phyloP scores from a whole-genome alignment of 23 red algal genomes.

The Gracilaria caudata region DNA sequence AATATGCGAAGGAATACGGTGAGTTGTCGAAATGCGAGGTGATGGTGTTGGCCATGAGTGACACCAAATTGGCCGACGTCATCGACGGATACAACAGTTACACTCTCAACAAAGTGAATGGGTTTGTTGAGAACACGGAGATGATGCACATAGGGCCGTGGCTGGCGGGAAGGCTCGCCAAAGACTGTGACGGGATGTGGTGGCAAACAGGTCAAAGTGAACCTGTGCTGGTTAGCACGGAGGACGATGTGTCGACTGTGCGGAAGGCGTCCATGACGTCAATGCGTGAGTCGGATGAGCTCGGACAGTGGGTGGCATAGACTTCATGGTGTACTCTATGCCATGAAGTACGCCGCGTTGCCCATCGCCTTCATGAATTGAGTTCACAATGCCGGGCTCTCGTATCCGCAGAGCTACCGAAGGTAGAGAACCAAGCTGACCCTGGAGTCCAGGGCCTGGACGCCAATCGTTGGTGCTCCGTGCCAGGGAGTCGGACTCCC shows the following conservation, averaged over 20 bases:
- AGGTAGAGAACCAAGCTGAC: too few species aligned
- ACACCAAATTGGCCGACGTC: not conserved
- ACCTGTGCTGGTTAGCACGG: constrained; percentile 11
- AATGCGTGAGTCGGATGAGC: not conserved
- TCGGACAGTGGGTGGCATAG: not conserved
- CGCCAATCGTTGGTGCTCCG: too few species aligned
- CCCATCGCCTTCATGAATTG: too few species aligned
- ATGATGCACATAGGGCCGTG: not conserved
- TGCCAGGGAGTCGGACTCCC: too few species aligned
- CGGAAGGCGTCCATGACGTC: not conserved
- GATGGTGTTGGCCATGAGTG: not conserved
- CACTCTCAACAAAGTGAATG: not conserved
- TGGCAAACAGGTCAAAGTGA: constrained; percentile 9
- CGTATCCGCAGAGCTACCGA: too few species aligned
- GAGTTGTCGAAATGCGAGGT: not conserved
- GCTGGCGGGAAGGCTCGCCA: not conserved
- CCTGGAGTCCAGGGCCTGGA: too few species aligned
- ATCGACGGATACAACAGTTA: not conserved
- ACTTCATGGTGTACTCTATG: too few species aligned
- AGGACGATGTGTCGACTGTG: not conserved
- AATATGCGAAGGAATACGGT: not conserved
- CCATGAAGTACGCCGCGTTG: too few species aligned
- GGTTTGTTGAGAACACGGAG: constrained; percentile 12
- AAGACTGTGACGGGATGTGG: not conserved
- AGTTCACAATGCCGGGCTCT: too few species aligned